A percentile compares a stretch with the other conserved stretches of the same genome.
These are phyloP conservation scores for Nymphaea colorata DNA, from an alignment of 164 flowering plant genomes.

Conservation along the genomic window DNA sequence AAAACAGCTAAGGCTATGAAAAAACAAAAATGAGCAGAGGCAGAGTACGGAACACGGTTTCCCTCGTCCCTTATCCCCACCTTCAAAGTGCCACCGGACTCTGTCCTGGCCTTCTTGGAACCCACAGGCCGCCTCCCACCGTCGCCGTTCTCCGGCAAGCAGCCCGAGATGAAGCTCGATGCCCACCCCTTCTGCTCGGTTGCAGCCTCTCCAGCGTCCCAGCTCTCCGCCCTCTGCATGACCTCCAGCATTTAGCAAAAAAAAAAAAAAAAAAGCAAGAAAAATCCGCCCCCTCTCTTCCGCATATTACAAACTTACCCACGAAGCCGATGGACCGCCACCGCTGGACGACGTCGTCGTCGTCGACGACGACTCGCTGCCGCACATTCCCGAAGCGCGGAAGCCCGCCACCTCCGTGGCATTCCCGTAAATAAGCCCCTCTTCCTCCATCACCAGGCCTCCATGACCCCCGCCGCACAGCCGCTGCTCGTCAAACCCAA, in stretches of 20 bases:
- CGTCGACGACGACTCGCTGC: constrained; percentile 39
- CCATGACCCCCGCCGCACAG: not conserved
- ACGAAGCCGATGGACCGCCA: constrained; percentile 17
- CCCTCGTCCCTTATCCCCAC: constrained; percentile 8
- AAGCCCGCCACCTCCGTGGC: constrained; percentile 2
- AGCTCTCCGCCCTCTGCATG: constrained; percentile 7
- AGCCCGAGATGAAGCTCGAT: not conserved
- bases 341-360: constrained; percentile 23
- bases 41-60: not conserved
- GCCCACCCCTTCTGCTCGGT: not conserved
- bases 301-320: constrained; percentile 11
- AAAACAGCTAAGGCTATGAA: not conserved
- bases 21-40: not conserved
- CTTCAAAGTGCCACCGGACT: constrained; percentile 25
- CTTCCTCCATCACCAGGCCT: not conserved
- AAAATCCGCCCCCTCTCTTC: not conserved
- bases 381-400: constrained; percentile 23
- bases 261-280: not conserved
- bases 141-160: not conserved
- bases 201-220: constrained; percentile 1
- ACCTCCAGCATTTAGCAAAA: not conserved
- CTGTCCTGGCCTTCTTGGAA: constrained; percentile 5
- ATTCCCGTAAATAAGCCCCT: not conserved
- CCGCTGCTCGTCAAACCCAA: not conserved
- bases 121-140: constrained; percentile 29